These are phyloP conservation scores for Nakazawaea siamensis DNA, from an alignment of 805 yeast genomes.

Conservation along the genomic window DNA sequence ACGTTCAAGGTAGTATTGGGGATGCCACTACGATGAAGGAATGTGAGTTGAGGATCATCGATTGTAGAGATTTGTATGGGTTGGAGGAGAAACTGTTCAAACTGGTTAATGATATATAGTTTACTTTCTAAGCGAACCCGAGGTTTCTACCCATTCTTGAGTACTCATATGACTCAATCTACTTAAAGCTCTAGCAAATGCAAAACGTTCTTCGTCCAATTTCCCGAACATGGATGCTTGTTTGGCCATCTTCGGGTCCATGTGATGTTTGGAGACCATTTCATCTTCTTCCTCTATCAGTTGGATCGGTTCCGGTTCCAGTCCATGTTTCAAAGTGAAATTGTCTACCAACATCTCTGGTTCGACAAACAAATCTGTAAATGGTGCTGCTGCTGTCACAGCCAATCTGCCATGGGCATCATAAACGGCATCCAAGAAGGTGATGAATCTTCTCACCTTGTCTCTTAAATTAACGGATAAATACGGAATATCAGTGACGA, in stretches of 20 bases:
- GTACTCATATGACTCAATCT: slow-evolving; percentile 92
- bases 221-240: slow-evolving; percentile 67
- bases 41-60: slow-evolving; percentile 65
- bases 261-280: slow-evolving; percentile 68
- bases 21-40: slow-evolving; percentile 55
- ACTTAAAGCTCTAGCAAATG: slow-evolving; percentile 90
- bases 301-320: slow-evolving; percentile 19
- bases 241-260: slow-evolving; percentile 61
- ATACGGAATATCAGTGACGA: slow-evolving; percentile 91
- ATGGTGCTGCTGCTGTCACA: slow-evolving; percentile 82
- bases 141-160: slow-evolving; percentile 69
- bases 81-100: slow-evolving; percentile 6
- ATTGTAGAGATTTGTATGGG: slow-evolving; percentile 35
- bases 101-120: slow-evolving; percentile 2
- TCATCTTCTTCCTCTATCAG: slow-evolving; percentile 37
- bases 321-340: slow-evolving; percentile 25
- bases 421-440: slow-evolving; percentile 91
- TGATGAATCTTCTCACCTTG: slow-evolving; percentile 83
- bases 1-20: slow-evolving; percentile 42
- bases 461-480: slow-evolving; percentile 74
- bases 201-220: slow-evolving; percentile 91
- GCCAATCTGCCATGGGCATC: slow-evolving; percentile 85
- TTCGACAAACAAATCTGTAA: slow-evolving; percentile 78
- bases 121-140: slow-evolving; percentile 2
- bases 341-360: slow-evolving; percentile 52